These are phyloP conservation scores for Cucumis variabilis DNA, from an alignment of 331 rosid species.

Conservation along the genomic window DNA sequence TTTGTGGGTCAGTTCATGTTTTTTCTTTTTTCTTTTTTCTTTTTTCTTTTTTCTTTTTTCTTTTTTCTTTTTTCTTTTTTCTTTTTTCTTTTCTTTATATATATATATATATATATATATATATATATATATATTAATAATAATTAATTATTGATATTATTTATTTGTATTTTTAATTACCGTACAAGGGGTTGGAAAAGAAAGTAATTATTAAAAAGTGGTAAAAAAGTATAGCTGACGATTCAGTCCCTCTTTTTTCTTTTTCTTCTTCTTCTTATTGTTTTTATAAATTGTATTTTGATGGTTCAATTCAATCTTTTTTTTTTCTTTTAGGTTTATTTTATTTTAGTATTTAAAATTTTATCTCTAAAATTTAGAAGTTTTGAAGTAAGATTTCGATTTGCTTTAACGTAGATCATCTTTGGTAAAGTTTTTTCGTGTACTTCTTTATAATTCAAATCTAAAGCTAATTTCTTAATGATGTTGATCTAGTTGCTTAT, in stretches of 20 bases:
- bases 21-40: not conserved
- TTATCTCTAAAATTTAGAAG: too few relatives aligned
- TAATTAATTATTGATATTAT: not conserved
- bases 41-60: not conserved
- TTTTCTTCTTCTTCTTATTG: not conserved
- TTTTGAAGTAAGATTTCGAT: too few relatives aligned
- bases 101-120: too few relatives aligned
- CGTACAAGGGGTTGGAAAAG: not conserved
- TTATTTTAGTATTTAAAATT: too few relatives aligned
- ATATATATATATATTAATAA: not conserved
- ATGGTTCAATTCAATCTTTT: too few relatives aligned
- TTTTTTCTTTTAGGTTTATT: too few relatives aligned
- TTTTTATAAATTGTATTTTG: too few relatives aligned
- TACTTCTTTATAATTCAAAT: too few relatives aligned
- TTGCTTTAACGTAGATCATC: too few relatives aligned
- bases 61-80: not conserved
- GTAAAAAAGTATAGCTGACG: slow-evolving; percentile 25
- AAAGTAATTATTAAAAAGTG: slow-evolving; percentile 14
- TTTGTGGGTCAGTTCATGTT: not conserved
- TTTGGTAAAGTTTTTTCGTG: too few relatives aligned
- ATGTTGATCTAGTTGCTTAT: too few relatives aligned
- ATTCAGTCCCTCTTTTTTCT: not conserved
- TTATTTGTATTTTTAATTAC: not conserved
- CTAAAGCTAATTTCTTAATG: too few relatives aligned
- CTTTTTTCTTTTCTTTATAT: not conserved